Conservation (phyloP, 345 rosid species). For the Citrus reticulata region DNA sequence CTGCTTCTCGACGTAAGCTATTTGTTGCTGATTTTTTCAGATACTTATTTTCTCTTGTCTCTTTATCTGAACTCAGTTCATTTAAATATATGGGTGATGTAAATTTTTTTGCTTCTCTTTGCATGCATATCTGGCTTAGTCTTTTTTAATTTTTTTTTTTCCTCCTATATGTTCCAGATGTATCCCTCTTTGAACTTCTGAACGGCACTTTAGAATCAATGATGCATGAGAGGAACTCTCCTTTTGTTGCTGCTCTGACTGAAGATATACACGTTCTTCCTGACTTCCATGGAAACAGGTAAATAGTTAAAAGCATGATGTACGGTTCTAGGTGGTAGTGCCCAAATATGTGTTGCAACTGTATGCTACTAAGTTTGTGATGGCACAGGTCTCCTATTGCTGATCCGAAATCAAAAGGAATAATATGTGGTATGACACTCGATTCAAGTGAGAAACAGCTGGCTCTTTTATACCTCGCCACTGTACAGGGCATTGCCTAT, state of each 20-base stretch:
- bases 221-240: constrained; percentile 48
- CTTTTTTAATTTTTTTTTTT: background rate
- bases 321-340: background rate
- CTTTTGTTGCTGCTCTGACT: constrained; percentile 85
- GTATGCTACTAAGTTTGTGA: constrained; percentile 8
- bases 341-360: background rate
- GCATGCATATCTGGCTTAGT: background rate
- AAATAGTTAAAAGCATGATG: background rate
- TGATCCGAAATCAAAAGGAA: constrained; percentile 85
- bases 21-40: background rate
- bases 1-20: constrained; percentile 77
- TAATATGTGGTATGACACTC: constrained; percentile 77
- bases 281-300: constrained; percentile 96
- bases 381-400: constrained; percentile 85
- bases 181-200: constrained; percentile 71
- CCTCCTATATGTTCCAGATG: constrained; percentile 41
- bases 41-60: background rate
- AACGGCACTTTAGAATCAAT: constrained; percentile 58
- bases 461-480: constrained; percentile 83
- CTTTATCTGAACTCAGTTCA: background rate
- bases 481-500: constrained; percentile 81
- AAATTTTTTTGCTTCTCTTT: background rate
- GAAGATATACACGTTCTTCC: constrained; percentile 77
- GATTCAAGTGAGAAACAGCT: constrained; percentile 79
- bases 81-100: background rate